Evolutionary conservation across 768 basidiomycete genomes (phyloP).

Genomic region (Hericium rajendrae): DNA sequence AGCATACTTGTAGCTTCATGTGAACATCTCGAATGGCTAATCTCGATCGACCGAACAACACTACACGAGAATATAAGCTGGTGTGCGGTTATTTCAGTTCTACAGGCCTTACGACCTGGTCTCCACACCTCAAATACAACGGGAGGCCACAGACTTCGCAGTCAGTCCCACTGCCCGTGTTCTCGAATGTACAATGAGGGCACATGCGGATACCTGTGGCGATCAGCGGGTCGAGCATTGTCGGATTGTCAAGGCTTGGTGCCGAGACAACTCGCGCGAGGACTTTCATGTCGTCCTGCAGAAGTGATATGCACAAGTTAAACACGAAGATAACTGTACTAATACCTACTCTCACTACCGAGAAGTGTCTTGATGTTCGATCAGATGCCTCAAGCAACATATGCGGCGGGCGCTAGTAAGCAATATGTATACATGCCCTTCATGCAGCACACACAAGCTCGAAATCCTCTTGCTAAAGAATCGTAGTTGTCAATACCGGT

Average conservation of each 20-base stretch:
- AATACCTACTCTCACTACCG: constrained; percentile 35
- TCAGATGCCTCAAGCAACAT: constrained; percentile 22
- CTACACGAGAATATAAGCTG: too few relatives aligned
- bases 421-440: too few relatives aligned
- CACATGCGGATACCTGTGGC: constrained; percentile 56
- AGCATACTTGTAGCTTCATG: too few relatives aligned
- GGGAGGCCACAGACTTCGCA: constrained; percentile 93
- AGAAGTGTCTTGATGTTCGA: constrained; percentile 72
- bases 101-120: constrained; percentile 21
- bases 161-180: constrained; percentile 59
- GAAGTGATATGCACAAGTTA: constrained; percentile 2
- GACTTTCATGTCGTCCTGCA: constrained; percentile 64
- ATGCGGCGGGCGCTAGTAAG: too few relatives aligned
- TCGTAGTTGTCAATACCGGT: too few relatives aligned
- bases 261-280: constrained; percentile 56
- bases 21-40: too few relatives aligned
- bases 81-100: background rate
- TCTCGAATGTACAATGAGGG: constrained; percentile 93
- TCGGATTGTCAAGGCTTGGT: constrained; percentile 48
- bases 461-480: too few relatives aligned
- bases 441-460: too few relatives aligned
- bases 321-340: background rate
- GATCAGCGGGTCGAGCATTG: constrained; percentile 55
- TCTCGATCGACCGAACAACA: too few relatives aligned
- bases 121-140: background rate